Evolutionary conservation across 495 filamentous ascomycete species (phyloP).

Genomic region (Aspergillus biplanus): DNA sequence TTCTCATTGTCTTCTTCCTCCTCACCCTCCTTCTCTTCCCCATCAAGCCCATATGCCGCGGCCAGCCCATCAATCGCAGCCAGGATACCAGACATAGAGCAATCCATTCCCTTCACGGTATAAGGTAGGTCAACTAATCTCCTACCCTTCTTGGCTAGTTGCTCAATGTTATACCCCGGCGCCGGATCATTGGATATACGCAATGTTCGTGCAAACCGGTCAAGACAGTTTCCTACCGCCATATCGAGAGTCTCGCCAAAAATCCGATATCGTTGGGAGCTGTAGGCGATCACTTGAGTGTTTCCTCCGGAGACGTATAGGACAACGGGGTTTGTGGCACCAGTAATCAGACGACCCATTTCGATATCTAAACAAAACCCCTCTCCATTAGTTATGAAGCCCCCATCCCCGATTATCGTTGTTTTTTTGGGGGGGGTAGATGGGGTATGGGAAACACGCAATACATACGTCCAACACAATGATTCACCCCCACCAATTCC

Average conservation of each 20-base stretch:
- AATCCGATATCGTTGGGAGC: conserved; percentile 89
- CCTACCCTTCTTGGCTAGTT: conserved; percentile 80
- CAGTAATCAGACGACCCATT: conserved; percentile 95
- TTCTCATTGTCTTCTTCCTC: conserved; percentile 25
- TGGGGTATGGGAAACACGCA: not conserved
- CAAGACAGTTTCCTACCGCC: conserved; percentile 95
- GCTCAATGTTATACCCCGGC: conserved; percentile 97
- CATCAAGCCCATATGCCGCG: conserved; percentile 55
- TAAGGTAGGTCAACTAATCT: conserved; percentile 88
- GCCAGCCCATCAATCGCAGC: conserved; percentile 80
- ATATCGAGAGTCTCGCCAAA: conserved; percentile 98
- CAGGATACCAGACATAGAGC: conserved; percentile 89
- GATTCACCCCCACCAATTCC: conserved; percentile 88
- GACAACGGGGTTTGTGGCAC: conserved; percentile 88
- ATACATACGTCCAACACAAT: conserved; percentile 86
- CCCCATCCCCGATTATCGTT: not conserved
- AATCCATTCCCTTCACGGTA: conserved; percentile 98
- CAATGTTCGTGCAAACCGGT: conserved; percentile 90
- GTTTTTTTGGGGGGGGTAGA: no score
- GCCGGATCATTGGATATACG: conserved; percentile 93
- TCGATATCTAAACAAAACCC: conserved; percentile 70
- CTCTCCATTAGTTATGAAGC: not conserved
- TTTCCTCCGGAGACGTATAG: conserved; percentile 97
- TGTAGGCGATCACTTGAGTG: conserved; percentile 97
- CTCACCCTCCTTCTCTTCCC: conserved; percentile 40